A percentile compares a stretch with the other conserved stretches of the same genome.
These are phyloP conservation scores for Lachancea sp. DNA, from an alignment of 805 yeast species.

Conservation along the genomic window DNA sequence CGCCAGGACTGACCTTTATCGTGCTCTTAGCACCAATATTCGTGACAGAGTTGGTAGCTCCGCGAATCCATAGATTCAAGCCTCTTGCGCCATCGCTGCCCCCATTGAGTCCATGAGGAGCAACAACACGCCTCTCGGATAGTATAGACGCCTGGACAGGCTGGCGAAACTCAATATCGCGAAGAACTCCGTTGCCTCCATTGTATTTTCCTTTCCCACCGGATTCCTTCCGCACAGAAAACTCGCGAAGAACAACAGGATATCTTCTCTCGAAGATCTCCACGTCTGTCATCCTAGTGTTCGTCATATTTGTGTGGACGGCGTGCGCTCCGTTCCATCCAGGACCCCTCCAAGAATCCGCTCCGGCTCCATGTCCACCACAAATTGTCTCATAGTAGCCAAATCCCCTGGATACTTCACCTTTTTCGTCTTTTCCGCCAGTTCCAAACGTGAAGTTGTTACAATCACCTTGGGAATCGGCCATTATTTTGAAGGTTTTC, in stretches of 20 bases:
- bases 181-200: conserved; percentile 83
- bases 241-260: conserved; percentile 72
- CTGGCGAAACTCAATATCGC: conserved; percentile 75
- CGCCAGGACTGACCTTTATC: conserved; percentile 52
- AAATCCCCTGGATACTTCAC: conserved; percentile 49
- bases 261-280: conserved; percentile 85
- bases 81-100: conserved; percentile 78
- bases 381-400: conserved; percentile 94
- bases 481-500: conserved; percentile 81
- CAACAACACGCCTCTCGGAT: conserved; percentile 76
- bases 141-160: conserved; percentile 72
- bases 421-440: conserved; percentile 51
- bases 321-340: conserved; percentile 82
- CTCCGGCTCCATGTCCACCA: conserved; percentile 88
- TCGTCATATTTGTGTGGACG: conserved; percentile 93
- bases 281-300: conserved; percentile 86
- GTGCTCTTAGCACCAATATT: conserved; percentile 71
- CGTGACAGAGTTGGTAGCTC: conserved; percentile 29
- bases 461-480: conserved; percentile 94
- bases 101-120: conserved; percentile 84
- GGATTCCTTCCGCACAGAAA: conserved; percentile 60
- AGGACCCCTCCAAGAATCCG: conserved; percentile 46
- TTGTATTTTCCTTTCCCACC: conserved; percentile 70
- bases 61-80: conserved; percentile 47
- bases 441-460: conserved; percentile 90